Conservation (phyloP, 1,284 basidiomycete species). For the Trametes versicolor region DNA sequence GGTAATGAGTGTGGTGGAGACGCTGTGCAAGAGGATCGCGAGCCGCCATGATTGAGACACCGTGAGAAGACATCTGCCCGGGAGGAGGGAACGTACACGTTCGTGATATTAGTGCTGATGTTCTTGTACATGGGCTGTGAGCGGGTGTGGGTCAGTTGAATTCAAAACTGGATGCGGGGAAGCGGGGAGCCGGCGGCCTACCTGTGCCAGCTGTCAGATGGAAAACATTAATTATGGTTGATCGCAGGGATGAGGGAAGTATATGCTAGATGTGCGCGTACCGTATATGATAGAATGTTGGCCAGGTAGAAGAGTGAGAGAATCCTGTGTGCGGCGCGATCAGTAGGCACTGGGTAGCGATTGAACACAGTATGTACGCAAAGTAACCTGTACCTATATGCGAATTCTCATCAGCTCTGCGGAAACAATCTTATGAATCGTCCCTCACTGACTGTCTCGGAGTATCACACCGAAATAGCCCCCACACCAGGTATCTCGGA, state of each 20-base stretch:
- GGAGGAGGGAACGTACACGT: conserved; percentile 16
- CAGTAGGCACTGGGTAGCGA: too few relatives aligned
- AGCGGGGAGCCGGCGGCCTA: background rate
- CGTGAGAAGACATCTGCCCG: too few relatives aligned
- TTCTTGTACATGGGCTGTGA: conserved; percentile 22
- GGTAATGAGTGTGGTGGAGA: conserved; percentile 22
- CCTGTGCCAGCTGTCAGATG: conserved; percentile 9
- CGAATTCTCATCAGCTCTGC: too few relatives aligned
- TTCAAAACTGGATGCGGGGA: too few relatives aligned
- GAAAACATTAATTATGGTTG: background rate
- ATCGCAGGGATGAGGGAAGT: background rate
- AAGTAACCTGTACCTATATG: too few relatives aligned
- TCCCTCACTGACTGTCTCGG: conserved; percentile 16
- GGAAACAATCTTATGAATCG: too few relatives aligned
- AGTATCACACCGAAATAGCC: conserved; percentile 20
- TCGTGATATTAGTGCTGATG: conserved; percentile 21
- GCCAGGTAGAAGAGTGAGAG: too few relatives aligned
- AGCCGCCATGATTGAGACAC: background rate
- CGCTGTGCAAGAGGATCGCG: background rate
- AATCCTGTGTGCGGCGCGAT: too few relatives aligned
- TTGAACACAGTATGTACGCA: too few relatives aligned
- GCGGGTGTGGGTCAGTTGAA: background rate
- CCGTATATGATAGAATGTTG: conserved; percentile 19
- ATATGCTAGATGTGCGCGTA: conserved; percentile 5
- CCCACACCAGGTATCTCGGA: conserved; percentile 13